Base-by-base conservation (phyloP, 2,329 filamentous ascomycete species). In the Raffaelea albimanens region DNA sequence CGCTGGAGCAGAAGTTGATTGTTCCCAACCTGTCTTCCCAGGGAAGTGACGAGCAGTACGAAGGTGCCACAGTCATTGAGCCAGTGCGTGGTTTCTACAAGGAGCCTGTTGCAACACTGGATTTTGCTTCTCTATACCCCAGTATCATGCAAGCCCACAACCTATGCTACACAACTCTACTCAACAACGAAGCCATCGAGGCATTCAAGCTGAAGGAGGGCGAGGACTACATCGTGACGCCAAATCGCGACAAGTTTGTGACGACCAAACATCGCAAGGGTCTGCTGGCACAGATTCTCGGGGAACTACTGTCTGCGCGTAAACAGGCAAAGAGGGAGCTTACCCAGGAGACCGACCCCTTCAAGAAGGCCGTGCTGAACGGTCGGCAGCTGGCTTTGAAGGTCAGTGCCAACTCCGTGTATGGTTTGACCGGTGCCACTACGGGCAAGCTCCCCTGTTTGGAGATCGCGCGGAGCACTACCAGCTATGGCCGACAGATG, bases 121-220 rank as follows among this genome's bases (percentile, higher is more conserved):
- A 98, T 87, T 98, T 98, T 57, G 93, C 93, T 5, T 97, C 93
- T 29, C 82, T 98, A 53, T 98, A 98, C 58, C 93, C 93, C 20
- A 96, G 90, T 70, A 98, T 98, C 61, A 98, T 98, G 64, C 91
- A 97, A 67, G 93, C 93, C 1, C 93, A 98, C 68, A 98, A 98
- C 57, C 78, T 98, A 20, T 98, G 93, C 66, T 98, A 98, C 63
- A 98, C 93, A 0, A 98, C 93, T 0, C 71, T 97, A 29, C 69
- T 97, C 39, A 90, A 86, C 62, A 88, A 87, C 63, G 78, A 70
- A 23, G 82, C 78, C 1, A 76, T 95, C 4, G 86, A 94, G 50
- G 85, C 83, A 51, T 77, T 93, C 36, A 72, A 75, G 2, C 68
- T 97, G 49, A 80, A 83, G 59, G 90, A 94, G 63, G 90, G 91